Base-by-base conservation (phyloP, 768 basidiomycete species). In the Xanthoconium purpureum region DNA sequence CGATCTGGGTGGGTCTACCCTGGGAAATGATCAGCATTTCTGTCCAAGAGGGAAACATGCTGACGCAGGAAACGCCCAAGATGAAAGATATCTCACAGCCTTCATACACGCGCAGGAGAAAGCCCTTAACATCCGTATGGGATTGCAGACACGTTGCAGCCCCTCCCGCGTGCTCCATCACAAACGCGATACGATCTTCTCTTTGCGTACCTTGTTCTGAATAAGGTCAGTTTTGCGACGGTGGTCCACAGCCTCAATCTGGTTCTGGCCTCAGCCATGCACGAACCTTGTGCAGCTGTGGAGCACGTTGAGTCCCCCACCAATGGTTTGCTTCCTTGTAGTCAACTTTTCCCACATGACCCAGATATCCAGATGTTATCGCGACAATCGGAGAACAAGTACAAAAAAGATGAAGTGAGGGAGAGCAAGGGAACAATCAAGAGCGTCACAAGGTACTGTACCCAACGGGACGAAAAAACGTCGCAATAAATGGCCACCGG, bases 111-210 rank as follows among this genome's bases (percentile, higher is more conserved):
- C 24, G 24, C 4, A 24, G 24, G 24, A 24, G 24, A 24, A 24
- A 24, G 24, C 24, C 24, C 24, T 24, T 24, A 4, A 24, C 24
- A 24, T 24, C 24, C 24, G 4, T 24, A 24, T 24, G 24, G 24
- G 24, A 24, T 24, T 24, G 24, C 24, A 24, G 39, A 18, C 61
- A 56, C 50, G 50, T 55, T 59, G 46, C 32, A 29, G 5, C 56
- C 42, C 50, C 35, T 48, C 14, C 53, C 54, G 37, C 50, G 33
- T 56, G 58, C 53, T 53, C 47, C 47, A 47, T 13, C 14, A 13
- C 46, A 46, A 57, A 64, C 45, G 52, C 47, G 50, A 54, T 38
- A 30, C 49, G 24, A 24, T 33, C 40, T 56, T 49, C 47, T 48
- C 46, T 17, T 54, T 47, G 54, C 24, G 46, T 30, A 18, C 51